phyloP scores from a whole-genome alignment of 1,284 basidiomycete genomes.

The Blastosporella zonata region DNA sequence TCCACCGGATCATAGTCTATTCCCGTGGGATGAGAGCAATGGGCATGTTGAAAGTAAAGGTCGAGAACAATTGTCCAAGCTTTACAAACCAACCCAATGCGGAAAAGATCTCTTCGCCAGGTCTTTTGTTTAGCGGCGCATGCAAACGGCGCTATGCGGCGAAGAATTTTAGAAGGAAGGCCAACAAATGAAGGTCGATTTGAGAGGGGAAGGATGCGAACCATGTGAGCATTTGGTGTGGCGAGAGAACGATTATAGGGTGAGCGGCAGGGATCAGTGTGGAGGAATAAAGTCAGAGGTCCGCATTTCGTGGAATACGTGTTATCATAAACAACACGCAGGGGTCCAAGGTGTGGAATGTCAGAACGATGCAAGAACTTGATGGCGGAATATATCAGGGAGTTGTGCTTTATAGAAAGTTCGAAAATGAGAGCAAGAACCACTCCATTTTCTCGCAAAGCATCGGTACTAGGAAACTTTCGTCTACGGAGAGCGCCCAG shows the following conservation, averaged over 20 bases:
- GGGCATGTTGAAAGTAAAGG: background rate
- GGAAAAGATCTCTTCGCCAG: background rate
- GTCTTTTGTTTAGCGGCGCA: background rate
- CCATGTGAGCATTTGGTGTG: background rate
- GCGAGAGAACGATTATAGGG: background rate
- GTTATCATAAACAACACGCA: background rate
- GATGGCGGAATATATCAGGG: background rate
- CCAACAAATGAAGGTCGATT: background rate
- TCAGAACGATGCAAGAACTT: background rate
- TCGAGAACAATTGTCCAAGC: conserved; percentile 1
- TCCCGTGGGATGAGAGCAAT: too few relatives aligned
- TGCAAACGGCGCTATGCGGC: background rate
- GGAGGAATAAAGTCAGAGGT: background rate
- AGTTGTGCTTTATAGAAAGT: background rate
- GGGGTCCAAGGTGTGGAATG: background rate
- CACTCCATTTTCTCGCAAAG: background rate
- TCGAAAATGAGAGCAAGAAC: background rate
- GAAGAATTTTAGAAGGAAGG: background rate
- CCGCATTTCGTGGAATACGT: background rate
- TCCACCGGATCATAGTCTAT: background rate
- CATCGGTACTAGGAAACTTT: background rate
- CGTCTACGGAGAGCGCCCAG: background rate
- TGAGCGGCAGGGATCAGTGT: background rate
- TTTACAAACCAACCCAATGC: conserved; percentile 1
- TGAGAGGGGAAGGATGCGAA: background rate